Evolutionary conservation across 73 alveolate species (phyloP).

Genomic region (Symbiodinium pilosum): DNA sequence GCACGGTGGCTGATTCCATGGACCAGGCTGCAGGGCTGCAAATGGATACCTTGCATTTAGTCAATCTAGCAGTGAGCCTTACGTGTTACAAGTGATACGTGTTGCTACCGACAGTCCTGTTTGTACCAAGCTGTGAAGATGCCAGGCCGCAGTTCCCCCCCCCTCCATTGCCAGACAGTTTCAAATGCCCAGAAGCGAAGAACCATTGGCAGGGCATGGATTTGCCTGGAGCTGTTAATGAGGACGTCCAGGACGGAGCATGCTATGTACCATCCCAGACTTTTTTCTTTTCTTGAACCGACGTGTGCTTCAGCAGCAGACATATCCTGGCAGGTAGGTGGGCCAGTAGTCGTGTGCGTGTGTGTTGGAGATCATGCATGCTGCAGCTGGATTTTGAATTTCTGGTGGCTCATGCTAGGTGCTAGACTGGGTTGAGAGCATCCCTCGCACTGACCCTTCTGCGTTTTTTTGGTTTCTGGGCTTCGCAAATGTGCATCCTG

Average conservation of each 20-base stretch:
- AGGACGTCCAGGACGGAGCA: slow-evolving; percentile 17
- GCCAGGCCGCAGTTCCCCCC: too few species aligned
- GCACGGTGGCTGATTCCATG: not conserved
- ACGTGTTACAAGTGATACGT: too few species aligned
- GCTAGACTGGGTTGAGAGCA: not conserved
- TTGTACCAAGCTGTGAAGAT: too few species aligned
- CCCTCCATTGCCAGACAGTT: not conserved
- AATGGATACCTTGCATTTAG: too few species aligned
- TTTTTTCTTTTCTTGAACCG: too few species aligned
- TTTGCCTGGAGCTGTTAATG: not conserved
- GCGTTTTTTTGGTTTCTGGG: not conserved
- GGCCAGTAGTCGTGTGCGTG: not conserved
- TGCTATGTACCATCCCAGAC: too few species aligned
- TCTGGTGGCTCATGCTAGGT: not conserved
- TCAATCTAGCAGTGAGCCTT: too few species aligned
- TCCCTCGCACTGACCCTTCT: not conserved
- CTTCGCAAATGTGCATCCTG: too few species aligned
- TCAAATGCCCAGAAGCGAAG: not conserved
- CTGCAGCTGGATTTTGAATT: not conserved
- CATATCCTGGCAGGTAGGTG: not conserved
- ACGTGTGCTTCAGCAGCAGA: too few species aligned
- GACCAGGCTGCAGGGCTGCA: not conserved
- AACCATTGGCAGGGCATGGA: not conserved
- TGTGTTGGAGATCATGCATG: not conserved
- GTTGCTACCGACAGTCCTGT: too few species aligned